Base-by-base conservation (phyloP, 257 asterid genomes). In the Fraxinus pennsylvanica region DNA sequence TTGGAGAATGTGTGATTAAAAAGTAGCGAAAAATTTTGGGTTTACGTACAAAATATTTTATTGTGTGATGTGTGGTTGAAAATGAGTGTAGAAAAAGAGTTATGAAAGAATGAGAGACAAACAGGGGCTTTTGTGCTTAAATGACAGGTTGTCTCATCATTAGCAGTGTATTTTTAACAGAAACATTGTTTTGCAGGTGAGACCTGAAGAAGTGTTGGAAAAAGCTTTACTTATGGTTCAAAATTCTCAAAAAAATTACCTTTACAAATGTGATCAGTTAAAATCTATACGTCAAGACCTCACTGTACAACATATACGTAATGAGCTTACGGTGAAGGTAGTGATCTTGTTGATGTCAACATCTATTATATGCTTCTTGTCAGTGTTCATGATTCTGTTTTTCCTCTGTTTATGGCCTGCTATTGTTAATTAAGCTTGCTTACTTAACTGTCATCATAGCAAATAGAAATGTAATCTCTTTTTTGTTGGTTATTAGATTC, bases 261-360 rank as follows among this genome's bases (percentile, higher is more conserved):
- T 92, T 54, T 96, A 88, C 88, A 96, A 91, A 87, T 93, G 99
- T 65, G 99, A 96, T 84, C 99, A 96, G 85, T 83, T 96, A 88
- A 96, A 96, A 89, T 93, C 98, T n/a, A 96, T 96, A 81, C 86
- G 99, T 33, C 99, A 96, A 84, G 99, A 96, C 88, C 96, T 96
- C 80, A 93, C 99, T 63, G 99, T 96, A 52, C 99, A 96, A 78
- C 99, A 71, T 76, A 91, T 93, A 82, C 90, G 91, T 72, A 96
- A 96, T 68, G 97, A 90, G 89, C 87, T 96, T 43, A 96, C 99
- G 32, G 99, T 83, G 6, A 96, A 91, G 98, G 99, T 96, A 87
- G 43, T 57, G 65, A 17, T 75, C 50, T 50, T 35, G 66, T 76
- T 68, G 70, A 29, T 73, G 78, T 61, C 68, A 39, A 70, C 85